These are phyloP conservation scores for Effrenium voratum DNA, from an alignment of 73 alveolate species.

Conservation along the genomic window DNA sequence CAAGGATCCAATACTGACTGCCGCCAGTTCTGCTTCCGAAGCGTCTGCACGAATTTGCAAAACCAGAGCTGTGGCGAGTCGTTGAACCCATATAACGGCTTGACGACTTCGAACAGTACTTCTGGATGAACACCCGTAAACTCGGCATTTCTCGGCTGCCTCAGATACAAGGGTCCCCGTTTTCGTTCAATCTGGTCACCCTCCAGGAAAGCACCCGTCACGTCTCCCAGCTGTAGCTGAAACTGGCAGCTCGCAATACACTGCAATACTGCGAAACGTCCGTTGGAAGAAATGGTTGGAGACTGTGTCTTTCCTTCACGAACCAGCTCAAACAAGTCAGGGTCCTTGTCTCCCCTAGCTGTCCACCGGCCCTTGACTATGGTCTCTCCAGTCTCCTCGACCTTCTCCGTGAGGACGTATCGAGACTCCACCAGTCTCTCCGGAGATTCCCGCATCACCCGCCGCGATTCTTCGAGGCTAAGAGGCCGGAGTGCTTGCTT, in stretches of 20 bases:
- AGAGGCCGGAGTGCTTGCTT: not conserved
- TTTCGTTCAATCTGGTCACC: not conserved
- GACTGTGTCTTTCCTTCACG: not conserved
- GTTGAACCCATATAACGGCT: not conserved
- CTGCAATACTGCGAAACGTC: not conserved
- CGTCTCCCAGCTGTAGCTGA: not conserved
- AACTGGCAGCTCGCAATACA: not conserved
- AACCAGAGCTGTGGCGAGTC: slow-evolving; percentile 6
- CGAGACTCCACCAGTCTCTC: not conserved
- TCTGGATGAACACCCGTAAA: not conserved
- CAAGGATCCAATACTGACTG: not conserved
- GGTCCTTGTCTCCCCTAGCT: slow-evolving; percentile 14
- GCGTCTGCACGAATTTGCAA: not conserved
- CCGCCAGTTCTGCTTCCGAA: not conserved
- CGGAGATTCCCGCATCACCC: not conserved
- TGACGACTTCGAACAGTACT: not conserved
- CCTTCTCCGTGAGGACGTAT: not conserved
- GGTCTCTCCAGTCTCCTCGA: not conserved
- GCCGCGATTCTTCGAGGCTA: not conserved
- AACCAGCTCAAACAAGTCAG: not conserved
- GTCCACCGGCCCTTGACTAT: slow-evolving; percentile 8
- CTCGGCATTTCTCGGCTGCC: not conserved
- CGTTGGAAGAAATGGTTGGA: slow-evolving; percentile 10
- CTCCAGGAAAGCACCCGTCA: slow-evolving; percentile 14
- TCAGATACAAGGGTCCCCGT: not conserved